Evolutionary conservation across 1,284 basidiomycete species (phyloP).

Genomic region (Thecaphora thlaspeos): DNA sequence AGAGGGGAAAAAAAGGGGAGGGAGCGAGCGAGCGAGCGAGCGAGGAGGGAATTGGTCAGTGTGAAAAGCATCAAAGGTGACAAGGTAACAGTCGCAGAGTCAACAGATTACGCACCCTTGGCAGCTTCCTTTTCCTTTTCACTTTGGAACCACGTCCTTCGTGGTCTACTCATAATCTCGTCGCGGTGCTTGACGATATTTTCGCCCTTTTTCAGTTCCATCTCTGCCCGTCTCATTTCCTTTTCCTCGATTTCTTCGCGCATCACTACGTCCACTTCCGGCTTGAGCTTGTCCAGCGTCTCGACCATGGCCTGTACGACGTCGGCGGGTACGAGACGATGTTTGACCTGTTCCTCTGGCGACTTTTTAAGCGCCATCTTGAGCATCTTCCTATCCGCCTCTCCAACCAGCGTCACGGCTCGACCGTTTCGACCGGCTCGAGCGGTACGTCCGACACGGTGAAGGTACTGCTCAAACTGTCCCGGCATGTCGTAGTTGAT

Average conservation of each 20-base stretch:
- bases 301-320: constrained; percentile 71
- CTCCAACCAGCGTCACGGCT: constrained; percentile 92
- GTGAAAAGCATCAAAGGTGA: too few species aligned
- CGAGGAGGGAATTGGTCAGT: too few species aligned
- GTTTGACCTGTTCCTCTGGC: constrained; percentile 78
- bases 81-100: too few species aligned
- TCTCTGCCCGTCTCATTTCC: constrained; percentile 71
- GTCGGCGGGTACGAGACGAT: constrained; percentile 83
- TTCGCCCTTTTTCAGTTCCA: constrained; percentile 91
- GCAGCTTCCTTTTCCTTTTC: constrained; percentile 71
- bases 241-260: constrained; percentile 96
- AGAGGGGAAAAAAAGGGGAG: too few species aligned
- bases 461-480: constrained; percentile 93
- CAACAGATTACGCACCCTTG: constrained; percentile 76
- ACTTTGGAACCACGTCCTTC: constrained; percentile 96
- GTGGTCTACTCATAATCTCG: constrained; percentile 92
- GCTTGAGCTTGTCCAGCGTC: constrained; percentile 72
- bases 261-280: constrained; percentile 78
- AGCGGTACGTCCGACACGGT: constrained; percentile 75
- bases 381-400: constrained; percentile 91
- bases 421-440: constrained; percentile 56
- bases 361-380: constrained; percentile 92
- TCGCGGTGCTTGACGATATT: constrained; percentile 91
- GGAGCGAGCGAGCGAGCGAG: too few species aligned
- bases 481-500: constrained; percentile 97